Evolutionary conservation across 208 protist genomes (phyloP).

Genomic region (Leishmania braziliensis): DNA sequence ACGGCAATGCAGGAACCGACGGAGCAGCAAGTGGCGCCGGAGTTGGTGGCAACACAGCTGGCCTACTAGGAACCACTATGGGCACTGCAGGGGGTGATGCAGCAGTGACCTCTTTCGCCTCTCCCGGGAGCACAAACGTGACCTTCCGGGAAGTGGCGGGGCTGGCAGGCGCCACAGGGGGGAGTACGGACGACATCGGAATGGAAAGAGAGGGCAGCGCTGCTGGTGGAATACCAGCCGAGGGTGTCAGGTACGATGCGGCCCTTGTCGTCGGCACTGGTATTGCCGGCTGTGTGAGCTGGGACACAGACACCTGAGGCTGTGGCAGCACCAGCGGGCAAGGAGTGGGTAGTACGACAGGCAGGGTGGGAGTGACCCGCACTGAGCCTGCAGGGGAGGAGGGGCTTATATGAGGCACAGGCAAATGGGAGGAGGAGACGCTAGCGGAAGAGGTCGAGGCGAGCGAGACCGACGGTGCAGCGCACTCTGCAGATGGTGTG

Average conservation of each 20-base stretch:
- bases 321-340: not conserved
- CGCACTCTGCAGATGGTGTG: not conserved
- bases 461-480: not conserved
- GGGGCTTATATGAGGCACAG: not conserved
- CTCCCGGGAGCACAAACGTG: not conserved
- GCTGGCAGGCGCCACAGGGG: not conserved
- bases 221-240: not conserved
- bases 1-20: not conserved
- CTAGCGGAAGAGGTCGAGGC: not conserved
- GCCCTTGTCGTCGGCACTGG: not conserved
- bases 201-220: not conserved
- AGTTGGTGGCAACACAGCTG: not conserved
- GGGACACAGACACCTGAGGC: not conserved
- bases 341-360: not conserved
- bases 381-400: not conserved
- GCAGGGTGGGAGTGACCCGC: not conserved
- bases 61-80: not conserved
- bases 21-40: not conserved
- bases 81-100: not conserved
- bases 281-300: not conserved
- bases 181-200: not conserved
- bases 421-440: not conserved
- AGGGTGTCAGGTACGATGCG: not conserved
- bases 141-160: not conserved
- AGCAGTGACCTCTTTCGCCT: not conserved